These are phyloP conservation scores for Komagataella pseudopastoris DNA, from an alignment of 805 yeast species.

Conservation along the genomic window DNA sequence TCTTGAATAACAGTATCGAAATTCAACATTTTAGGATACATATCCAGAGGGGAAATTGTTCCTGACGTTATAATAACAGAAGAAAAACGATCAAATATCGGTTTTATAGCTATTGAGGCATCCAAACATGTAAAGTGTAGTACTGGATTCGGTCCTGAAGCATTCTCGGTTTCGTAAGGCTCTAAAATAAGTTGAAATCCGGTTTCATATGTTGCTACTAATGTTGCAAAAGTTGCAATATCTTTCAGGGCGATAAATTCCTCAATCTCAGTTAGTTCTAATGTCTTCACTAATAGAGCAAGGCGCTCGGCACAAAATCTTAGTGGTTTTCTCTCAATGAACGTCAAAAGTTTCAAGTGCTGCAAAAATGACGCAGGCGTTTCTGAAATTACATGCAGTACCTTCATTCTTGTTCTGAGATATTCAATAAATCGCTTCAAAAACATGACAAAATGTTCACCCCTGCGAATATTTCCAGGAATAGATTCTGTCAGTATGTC, in stretches of 20 bases:
- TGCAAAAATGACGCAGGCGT: constrained; percentile 89
- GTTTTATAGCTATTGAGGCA: constrained; percentile 96
- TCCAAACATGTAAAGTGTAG: constrained; percentile 88
- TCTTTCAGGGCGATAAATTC: constrained; percentile 90
- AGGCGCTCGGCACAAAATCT: constrained; percentile 87
- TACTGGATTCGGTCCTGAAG: constrained; percentile 94
- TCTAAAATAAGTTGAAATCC: constrained; percentile 89
- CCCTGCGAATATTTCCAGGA: constrained; percentile 94
- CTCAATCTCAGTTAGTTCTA: constrained; percentile 79
- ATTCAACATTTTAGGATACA: constrained; percentile 95
- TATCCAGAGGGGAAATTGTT: constrained; percentile 94
- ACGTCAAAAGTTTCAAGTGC: constrained; percentile 87
- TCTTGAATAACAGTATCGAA: constrained; percentile 90
- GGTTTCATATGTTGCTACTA: constrained; percentile 86
- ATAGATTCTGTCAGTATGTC: constrained; percentile 86
- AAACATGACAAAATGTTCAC: constrained; percentile 93
- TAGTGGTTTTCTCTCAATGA: constrained; percentile 83
- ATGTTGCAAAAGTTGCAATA: constrained; percentile 92
- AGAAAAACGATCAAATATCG: constrained; percentile 85
- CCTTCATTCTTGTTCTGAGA: constrained; percentile 94
- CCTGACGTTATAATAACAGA: constrained; percentile 95
- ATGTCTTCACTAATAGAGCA: constrained; percentile 75
- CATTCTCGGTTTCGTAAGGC: constrained; percentile 88
- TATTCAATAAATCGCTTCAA: constrained; percentile 88
- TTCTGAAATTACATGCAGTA: constrained; percentile 92